Evolutionary conservation across 768 basidiomycete genomes (phyloP).

Genomic region (Lentinula guzmanii): DNA sequence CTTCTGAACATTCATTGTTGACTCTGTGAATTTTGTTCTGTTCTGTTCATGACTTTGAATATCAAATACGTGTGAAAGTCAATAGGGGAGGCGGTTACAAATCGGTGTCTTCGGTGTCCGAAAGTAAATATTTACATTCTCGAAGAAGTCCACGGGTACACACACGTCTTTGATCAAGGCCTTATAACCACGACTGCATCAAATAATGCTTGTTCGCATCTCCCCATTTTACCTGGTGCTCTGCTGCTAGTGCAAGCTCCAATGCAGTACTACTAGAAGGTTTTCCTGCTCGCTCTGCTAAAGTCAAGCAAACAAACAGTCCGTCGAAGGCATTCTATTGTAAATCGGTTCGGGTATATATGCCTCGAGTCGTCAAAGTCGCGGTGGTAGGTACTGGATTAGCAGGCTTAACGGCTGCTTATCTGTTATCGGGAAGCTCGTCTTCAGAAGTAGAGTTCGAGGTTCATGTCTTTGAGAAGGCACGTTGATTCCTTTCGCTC

Average conservation of each 20-base stretch:
- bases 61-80: background rate
- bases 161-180: background rate
- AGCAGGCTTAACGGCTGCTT: constrained; percentile 65
- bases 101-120: background rate
- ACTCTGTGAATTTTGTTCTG: no score
- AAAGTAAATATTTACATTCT: background rate
- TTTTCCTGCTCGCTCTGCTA: background rate
- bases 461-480: constrained; percentile 74
- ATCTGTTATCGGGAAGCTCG: constrained; percentile 38
- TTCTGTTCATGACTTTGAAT: no score
- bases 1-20: background rate
- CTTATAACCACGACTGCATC: background rate
- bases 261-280: background rate
- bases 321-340: no score
- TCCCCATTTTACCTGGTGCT: background rate
- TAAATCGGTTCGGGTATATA: background rate
- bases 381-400: constrained; percentile 71
- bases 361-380: constrained; percentile 43
- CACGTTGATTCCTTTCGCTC: constrained; percentile 20
- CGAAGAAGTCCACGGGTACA: background rate
- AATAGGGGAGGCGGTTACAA: background rate
- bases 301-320: background rate
- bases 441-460: constrained; percentile 42
- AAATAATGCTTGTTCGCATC: background rate
- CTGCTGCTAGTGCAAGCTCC: background rate